Base-by-base conservation (phyloP, 331 rosid species). In the Cucumis variabilis region DNA sequence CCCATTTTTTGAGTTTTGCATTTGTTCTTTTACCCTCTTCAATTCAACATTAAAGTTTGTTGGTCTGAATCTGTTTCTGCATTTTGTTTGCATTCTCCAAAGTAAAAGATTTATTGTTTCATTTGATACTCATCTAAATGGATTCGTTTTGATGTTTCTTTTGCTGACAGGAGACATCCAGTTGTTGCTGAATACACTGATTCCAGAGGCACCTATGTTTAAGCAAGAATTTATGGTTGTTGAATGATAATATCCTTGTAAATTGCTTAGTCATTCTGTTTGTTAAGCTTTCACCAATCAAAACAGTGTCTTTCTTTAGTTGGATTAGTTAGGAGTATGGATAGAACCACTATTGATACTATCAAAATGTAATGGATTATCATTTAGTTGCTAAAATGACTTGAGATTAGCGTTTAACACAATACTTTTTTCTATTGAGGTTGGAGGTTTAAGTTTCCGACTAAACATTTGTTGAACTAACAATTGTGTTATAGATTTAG, bases 141-240 rank as follows among this genome's bases (percentile, higher is more conserved):
- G 78, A 69, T 27, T 16, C 66, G 17, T 15, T 41, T 4, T 37
- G 68, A 53, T 16, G 48, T 50, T 4, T 24, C 67, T 58, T 85
- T 89, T 86, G 46, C 85, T 87, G 73, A 14, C 91, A 95, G 98
- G 99, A 65, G 99, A 97, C 90, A 91, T 63, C 72, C 92, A 97
- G 97, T 23, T 93, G 89, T 66, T 97, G 94, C 93, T 89, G 86
- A 88, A 93, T 85, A 94, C 97, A 48, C 92, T 65, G 78, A 93
- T 97, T 87, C 98, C 99, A 0, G 99, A 97, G 87, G 90, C 88
- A n/a, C 98, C 99, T 63, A 97, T 97, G 98, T 95, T 95, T 87
- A 95, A 90, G 90, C 98, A 98, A 83, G 99, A 97, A 91, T 97
- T 90, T 93, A 98, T 98, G 82, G 21, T 81, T 83, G 11, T 44